phyloP scores from a whole-genome alignment of 1,284 basidiomycete species.

The Papiliotrema flavescens region DNA sequence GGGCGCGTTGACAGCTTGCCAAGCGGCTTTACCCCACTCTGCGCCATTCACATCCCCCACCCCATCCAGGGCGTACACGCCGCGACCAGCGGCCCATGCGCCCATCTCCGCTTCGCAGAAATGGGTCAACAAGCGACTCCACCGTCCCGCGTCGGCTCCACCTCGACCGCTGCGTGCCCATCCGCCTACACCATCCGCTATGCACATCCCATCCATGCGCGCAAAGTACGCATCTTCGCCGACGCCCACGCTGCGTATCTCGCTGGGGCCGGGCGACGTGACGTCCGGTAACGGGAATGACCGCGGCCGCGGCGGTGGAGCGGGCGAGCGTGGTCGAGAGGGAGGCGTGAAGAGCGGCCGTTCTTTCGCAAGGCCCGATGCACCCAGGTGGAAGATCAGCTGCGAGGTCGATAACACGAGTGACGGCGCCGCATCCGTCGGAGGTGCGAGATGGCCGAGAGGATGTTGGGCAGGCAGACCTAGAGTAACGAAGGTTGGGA shows the following conservation, averaged over 20 bases:
- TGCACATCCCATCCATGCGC: conserved; percentile 42
- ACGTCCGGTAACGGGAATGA: conserved; percentile 37
- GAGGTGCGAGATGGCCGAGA: neutral
- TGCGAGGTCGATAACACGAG: conserved; percentile 28
- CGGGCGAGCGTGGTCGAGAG: neutral
- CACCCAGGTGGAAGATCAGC: conserved; percentile 41
- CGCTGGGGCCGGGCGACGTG: conserved; percentile 16
- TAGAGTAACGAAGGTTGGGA: neutral
- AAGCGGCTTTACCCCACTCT: conserved; percentile 13
- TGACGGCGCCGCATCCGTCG: conserved; percentile 10
- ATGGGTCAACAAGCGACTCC: conserved; percentile 45
- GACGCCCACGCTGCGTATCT: conserved; percentile 25
- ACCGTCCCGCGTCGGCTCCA: conserved; percentile 43
- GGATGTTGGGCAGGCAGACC: neutral
- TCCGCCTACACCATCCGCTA: conserved; percentile 50
- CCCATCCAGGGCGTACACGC: conserved; percentile 26
- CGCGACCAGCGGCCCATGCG: conserved; percentile 40
- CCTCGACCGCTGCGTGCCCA: conserved; percentile 40
- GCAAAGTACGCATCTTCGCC: conserved; percentile 51
- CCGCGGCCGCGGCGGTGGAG: conserved; percentile 33
- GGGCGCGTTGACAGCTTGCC: conserved; percentile 10
- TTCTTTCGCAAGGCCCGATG: conserved; percentile 39
- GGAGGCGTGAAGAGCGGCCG: conserved; percentile 15
- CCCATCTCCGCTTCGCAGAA: conserved; percentile 43
- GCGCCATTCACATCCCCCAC: neutral